phyloP scores from a whole-genome alignment of 139 green algal species.

The Closterium sp. region DNA sequence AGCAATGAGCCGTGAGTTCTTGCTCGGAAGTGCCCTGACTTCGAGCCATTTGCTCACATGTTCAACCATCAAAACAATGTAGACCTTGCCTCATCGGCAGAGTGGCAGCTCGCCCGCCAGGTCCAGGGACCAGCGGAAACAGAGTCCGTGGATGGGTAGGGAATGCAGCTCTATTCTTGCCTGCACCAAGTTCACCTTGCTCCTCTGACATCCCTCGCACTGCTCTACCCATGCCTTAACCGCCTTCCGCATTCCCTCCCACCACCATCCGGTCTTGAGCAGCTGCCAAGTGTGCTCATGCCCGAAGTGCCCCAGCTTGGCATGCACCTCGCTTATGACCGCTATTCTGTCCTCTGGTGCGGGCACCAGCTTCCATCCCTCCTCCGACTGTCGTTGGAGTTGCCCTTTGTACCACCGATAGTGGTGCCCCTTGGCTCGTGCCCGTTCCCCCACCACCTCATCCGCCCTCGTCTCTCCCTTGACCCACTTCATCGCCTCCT shows the following conservation, averaged over 20 bases:
- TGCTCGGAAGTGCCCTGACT: constrained; percentile 5
- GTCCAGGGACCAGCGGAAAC: constrained; percentile 16
- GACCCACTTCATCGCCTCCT: not conserved
- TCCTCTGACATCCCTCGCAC: not conserved
- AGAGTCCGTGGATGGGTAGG: not conserved
- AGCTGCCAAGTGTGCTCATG: not conserved
- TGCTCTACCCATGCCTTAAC: not conserved
- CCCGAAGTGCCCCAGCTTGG: constrained; percentile 11
- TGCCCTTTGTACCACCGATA: not conserved
- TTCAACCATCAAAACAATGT: constrained; percentile 48
- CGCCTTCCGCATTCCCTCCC: not conserved
- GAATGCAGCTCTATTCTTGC: not conserved
- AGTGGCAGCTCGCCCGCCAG: constrained; percentile 12
- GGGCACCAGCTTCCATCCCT: not conserved
- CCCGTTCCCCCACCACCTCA: not conserved
- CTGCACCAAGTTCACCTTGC: too few species aligned
- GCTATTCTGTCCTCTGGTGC: too few species aligned
- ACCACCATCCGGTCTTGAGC: not conserved
- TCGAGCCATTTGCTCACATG: constrained; percentile 46
- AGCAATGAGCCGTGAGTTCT: not conserved
- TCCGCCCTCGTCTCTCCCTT: not conserved
- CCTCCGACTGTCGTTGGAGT: not conserved
- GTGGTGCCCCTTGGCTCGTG: not conserved
- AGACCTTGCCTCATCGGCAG: constrained; percentile 17
- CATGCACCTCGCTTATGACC: not conserved